Evolutionary conservation across 768 basidiomycete species (phyloP), one percentile per base, ranked within the genome.

Genomic region (Filobasidium wieringae): DNA sequence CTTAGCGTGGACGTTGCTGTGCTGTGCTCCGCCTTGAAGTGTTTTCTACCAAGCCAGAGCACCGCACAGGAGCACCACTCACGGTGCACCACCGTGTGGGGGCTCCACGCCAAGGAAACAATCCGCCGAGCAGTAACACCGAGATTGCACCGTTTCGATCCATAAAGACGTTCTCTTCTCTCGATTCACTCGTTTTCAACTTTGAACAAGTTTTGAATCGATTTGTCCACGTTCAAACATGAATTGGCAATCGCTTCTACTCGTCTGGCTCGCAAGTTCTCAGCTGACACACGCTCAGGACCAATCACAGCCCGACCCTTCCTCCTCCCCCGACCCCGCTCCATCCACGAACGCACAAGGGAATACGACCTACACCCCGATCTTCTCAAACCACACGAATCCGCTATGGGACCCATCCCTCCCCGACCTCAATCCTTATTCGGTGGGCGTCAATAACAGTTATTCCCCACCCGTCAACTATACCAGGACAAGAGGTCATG

Each of bases 381-480:
- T 57, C 22, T 32, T 57, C 47, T 37, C 34, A 27, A 57, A 57
- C 49, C 56, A 57, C 34, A 57, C 56, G 26, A 57, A 57, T 30
- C 56, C 56, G 2, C 49, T 57, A 7, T 57, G 29, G 26, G 51
- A 47, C 9, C 50, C 49, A 26, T 29, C 50, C 49, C 37, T 37
- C 27, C 34, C 32, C 34, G 15, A 15, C 14, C 36, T 51, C 47
- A 40, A 51, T 36, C 34, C 22, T 31, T 50, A 47, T 19, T 50
- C 56, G 11, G 24, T 32, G 11, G 56, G 56, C 1, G 49, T 51
- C 15, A 57, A 57, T 49, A 57, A 57, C 37, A 54, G 52, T 7
- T 59, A 34, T 15, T 59, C 58, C 14, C 53, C 58, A 19, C 58
- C 58, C 1, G 53, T 59, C 33, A 52, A 52, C 24, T 43, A 39